These are phyloP conservation scores for Salix purpurea DNA, from an alignment of 345 rosid genomes.

Conservation along the genomic window DNA sequence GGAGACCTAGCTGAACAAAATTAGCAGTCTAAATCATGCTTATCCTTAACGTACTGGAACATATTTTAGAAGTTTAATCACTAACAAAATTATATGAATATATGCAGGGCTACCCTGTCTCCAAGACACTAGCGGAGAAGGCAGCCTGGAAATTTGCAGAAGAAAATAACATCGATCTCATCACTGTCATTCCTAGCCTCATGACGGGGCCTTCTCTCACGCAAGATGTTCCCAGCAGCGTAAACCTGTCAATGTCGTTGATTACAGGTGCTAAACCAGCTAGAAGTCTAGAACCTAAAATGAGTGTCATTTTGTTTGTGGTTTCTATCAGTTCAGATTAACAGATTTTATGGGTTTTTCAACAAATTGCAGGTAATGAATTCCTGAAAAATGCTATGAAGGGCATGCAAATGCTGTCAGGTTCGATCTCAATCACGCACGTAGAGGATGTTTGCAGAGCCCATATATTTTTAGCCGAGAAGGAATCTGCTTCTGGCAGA, in stretches of 20 bases:
- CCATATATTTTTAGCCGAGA: conserved; percentile 76
- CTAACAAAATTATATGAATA: background rate
- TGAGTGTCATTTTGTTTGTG: background rate
- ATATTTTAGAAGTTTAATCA: background rate
- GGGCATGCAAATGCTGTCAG: conserved; percentile 85
- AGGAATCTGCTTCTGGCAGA: conserved; percentile 74
- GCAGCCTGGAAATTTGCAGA: conserved; percentile 62
- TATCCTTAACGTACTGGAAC: background rate
- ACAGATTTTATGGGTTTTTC: background rate
- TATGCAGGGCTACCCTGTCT: conserved; percentile 68
- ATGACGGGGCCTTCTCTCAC: conserved; percentile 65
- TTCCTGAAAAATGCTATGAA: conserved; percentile 50
- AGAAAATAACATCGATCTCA: conserved; percentile 65
- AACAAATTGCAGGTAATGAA: conserved; percentile 53
- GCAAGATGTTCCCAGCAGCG: conserved; percentile 52
- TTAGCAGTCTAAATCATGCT: too few relatives aligned
- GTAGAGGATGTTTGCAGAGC: conserved; percentile 82
- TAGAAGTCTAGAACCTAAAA: background rate
- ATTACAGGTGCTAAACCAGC: conserved; percentile 48
- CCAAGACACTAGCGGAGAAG: conserved; percentile 76
- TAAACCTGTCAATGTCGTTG: conserved; percentile 46
- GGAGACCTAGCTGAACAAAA: too few relatives aligned
- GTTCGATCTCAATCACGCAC: conserved; percentile 70
- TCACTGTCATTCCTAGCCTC: conserved; percentile 66
- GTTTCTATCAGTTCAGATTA: background rate